Percentiles rank a stretch among this genome's conserved stretches.
These are phyloP conservation scores for Hortiboletus flavorubellus DNA, from an alignment of 768 basidiomycete genomes.

Conservation along the genomic window DNA sequence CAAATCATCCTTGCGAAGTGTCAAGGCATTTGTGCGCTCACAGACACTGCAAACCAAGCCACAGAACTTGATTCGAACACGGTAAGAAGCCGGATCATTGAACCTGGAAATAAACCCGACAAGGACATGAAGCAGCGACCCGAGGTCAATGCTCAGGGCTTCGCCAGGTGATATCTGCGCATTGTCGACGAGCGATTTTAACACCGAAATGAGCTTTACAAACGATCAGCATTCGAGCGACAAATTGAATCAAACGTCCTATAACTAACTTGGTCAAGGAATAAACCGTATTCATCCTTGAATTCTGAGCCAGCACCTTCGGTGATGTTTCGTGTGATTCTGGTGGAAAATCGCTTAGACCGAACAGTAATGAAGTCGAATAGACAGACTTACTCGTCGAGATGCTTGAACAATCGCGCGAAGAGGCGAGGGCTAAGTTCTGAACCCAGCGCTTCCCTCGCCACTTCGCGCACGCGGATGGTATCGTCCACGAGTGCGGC, in stretches of 20 bases:
- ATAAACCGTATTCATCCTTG: slow-evolving; percentile 39
- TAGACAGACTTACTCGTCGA: slow-evolving; percentile 66
- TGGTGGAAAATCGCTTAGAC: slow-evolving; percentile 20
- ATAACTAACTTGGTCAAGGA: slow-evolving; percentile 67
- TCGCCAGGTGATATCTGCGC: slow-evolving; percentile 56
- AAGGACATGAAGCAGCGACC: slow-evolving; percentile 54
- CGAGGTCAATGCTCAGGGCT: slow-evolving; percentile 60
- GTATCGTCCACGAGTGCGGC: slow-evolving; percentile 62
- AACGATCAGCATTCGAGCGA: slow-evolving; percentile 10
- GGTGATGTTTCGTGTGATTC: slow-evolving; percentile 52
- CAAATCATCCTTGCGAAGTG: slow-evolving; percentile 62
- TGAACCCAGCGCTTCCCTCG: slow-evolving; percentile 74
- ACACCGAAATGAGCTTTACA: slow-evolving; percentile 64
- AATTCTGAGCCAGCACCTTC: slow-evolving; percentile 43
- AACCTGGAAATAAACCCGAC: slow-evolving; percentile 66
- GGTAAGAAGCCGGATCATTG: slow-evolving; percentile 47
- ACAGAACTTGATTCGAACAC: slow-evolving; percentile 77
- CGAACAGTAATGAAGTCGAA: neutral
- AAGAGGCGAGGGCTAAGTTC: slow-evolving; percentile 76
- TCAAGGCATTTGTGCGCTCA: slow-evolving; percentile 55
- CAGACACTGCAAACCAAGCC: slow-evolving; percentile 66
- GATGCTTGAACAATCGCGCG: slow-evolving; percentile 59
- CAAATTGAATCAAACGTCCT: neutral
- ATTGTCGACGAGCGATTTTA: slow-evolving; percentile 79
- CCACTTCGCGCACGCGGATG: slow-evolving; percentile 69